These are phyloP conservation scores for Biancaea sappan DNA, from an alignment of 306 rosid genomes.

Conservation along the genomic window DNA sequence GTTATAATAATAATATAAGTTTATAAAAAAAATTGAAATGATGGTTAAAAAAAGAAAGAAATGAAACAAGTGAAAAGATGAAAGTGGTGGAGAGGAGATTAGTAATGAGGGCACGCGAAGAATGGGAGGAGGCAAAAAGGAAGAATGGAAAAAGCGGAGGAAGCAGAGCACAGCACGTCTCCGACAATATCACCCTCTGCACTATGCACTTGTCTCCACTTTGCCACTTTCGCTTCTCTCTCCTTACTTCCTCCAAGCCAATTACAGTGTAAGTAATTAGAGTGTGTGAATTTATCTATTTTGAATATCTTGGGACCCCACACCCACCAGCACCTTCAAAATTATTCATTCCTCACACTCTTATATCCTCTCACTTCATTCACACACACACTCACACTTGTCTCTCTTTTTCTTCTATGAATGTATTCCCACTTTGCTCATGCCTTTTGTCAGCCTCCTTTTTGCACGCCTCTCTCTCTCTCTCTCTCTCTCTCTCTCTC, in stretches of 20 bases:
- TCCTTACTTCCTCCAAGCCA: too few species aligned
- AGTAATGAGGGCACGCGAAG: slow-evolving; percentile 25
- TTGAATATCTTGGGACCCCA: slow-evolving; percentile 13
- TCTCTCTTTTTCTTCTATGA: not conserved
- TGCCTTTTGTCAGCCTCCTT: slow-evolving; percentile 63
- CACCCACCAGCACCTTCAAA: not conserved
- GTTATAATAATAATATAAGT: too few species aligned
- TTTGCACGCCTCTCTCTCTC: slow-evolving; percentile 54
- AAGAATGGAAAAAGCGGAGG: slow-evolving; percentile 22
- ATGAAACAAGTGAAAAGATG: too few species aligned
- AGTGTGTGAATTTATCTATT: too few species aligned
- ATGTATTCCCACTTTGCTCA: slow-evolving; percentile 13
- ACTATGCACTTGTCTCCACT: slow-evolving; percentile 51
- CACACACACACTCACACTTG: not conserved
- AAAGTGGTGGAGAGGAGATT: slow-evolving; percentile 2
- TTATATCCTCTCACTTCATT: too few species aligned
- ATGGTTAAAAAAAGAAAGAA: too few species aligned
- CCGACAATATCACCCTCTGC: slow-evolving; percentile 49
- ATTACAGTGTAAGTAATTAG: too few species aligned
- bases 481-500: not conserved
- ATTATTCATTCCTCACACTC: not conserved
- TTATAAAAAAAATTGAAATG: too few species aligned
- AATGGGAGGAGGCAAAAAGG: slow-evolving; percentile 33
- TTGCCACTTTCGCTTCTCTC: slow-evolving; percentile 19
- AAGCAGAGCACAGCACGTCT: slow-evolving; percentile 55